Percentiles rank a stretch among this genome's conserved stretches.
Evolutionary conservation across 139 green algal genomes (phyloP).

Genomic region (Cymbomonas tetramitiformis): DNA sequence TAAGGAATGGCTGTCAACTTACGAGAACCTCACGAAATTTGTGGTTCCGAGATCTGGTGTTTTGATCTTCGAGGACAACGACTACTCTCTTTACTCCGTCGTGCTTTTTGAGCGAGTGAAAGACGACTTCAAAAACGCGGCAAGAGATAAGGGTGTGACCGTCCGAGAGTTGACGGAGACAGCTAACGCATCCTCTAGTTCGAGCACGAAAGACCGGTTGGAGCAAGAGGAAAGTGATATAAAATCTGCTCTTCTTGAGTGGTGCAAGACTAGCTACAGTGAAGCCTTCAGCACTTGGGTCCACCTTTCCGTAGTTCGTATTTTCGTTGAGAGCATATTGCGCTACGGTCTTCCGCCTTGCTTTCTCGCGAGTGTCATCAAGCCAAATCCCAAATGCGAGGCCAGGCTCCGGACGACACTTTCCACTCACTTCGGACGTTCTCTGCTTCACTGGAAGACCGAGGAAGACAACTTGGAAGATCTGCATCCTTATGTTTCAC

Average conservation of each 20-base stretch:
- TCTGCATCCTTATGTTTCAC: slow-evolving; percentile 66
- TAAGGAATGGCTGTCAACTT: slow-evolving; percentile 60
- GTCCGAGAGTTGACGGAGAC: slow-evolving; percentile 45
- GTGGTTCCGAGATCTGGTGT: slow-evolving; percentile 36
- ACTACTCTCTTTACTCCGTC: slow-evolving; percentile 73
- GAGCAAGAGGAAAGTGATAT: slow-evolving; percentile 46
- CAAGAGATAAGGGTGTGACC: slow-evolving; percentile 67
- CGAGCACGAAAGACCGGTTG: slow-evolving; percentile 27
- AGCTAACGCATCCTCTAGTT: not conserved
- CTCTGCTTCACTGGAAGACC: slow-evolving; percentile 35
- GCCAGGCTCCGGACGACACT: slow-evolving; percentile 47
- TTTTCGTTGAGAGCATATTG: slow-evolving; percentile 94
- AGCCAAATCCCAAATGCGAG: slow-evolving; percentile 47
- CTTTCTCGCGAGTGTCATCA: slow-evolving; percentile 54
- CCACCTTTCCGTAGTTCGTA: slow-evolving; percentile 69
- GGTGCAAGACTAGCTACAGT: slow-evolving; percentile 74
- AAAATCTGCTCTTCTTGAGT: slow-evolving; percentile 52
- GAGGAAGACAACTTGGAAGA: slow-evolving; percentile 27
- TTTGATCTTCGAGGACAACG: slow-evolving; percentile 68
- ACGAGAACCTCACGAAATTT: slow-evolving; percentile 79
- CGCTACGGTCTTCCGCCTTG: slow-evolving; percentile 84
- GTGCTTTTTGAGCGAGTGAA: slow-evolving; percentile 71
- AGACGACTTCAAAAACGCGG: slow-evolving; percentile 83
- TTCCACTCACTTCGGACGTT: slow-evolving; percentile 29
- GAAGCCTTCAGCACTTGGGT: slow-evolving; percentile 82